Evolutionary conservation across 805 yeast genomes (phyloP).

Genomic region (Metschnikowia anglica): DNA sequence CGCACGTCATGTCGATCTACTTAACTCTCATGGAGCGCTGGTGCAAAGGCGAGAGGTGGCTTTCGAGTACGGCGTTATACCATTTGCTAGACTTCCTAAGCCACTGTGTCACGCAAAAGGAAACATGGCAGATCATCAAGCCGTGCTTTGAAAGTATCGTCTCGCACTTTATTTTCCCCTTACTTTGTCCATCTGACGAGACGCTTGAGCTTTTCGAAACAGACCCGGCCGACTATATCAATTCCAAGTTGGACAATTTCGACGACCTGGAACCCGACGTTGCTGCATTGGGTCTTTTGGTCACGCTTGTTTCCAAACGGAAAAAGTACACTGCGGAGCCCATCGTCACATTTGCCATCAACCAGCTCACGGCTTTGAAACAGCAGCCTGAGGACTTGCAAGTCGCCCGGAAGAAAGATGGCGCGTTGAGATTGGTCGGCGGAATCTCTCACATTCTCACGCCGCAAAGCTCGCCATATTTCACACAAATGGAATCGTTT

Average conservation of each 20-base stretch:
- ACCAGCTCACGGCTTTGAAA: slow-evolving; percentile 38
- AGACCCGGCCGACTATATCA: slow-evolving; percentile 87
- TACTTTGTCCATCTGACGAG: slow-evolving; percentile 66
- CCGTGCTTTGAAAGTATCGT: slow-evolving; percentile 65
- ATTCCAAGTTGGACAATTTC: slow-evolving; percentile 55
- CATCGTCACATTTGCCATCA: slow-evolving; percentile 59
- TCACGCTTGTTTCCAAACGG: slow-evolving; percentile 69
- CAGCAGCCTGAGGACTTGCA: slow-evolving; percentile 42
- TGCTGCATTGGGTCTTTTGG: slow-evolving; percentile 74
- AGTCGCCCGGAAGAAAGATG: slow-evolving; percentile 65
- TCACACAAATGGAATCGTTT: slow-evolving; percentile 66
- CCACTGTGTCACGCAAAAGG: slow-evolving; percentile 53
- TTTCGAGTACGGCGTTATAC: slow-evolving; percentile 62
- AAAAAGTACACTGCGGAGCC: slow-evolving; percentile 58
- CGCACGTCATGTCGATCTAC: slow-evolving; percentile 65
- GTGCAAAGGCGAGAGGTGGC: slow-evolving; percentile 67
- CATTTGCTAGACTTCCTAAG: slow-evolving; percentile 53
- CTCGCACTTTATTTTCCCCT: slow-evolving; percentile 71
- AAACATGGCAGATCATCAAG: slow-evolving; percentile 65
- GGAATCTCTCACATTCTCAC: slow-evolving; percentile 61
- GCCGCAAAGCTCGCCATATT: slow-evolving; percentile 54
- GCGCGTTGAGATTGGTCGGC: slow-evolving; percentile 76
- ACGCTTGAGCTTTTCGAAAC: slow-evolving; percentile 73
- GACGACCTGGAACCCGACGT: slow-evolving; percentile 67
- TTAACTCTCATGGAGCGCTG: slow-evolving; percentile 70